A percentile compares a stretch with the other conserved stretches of the same genome.
Conservation (phyloP, 2,329 filamentous ascomycete genomes). For the Talaromyces pinophilus region DNA sequence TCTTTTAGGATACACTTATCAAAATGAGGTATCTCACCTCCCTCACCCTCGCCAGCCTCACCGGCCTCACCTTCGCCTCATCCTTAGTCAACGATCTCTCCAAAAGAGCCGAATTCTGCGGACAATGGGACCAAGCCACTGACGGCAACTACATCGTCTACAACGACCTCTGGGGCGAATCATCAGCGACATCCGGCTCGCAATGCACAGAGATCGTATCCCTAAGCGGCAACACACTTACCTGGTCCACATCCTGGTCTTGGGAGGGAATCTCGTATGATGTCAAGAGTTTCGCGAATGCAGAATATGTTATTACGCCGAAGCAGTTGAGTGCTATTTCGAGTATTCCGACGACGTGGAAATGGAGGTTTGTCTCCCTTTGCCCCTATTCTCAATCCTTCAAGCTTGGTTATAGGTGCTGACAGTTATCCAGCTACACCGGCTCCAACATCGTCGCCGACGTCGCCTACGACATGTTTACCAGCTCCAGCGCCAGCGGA, state of each 20-base stretch:
- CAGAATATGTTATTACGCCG: constrained; percentile 41
- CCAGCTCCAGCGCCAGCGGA: constrained; percentile 49
- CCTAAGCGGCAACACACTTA: constrained; percentile 37
- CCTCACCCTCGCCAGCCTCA: constrained; percentile 6
- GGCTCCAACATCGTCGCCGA: constrained; percentile 56
- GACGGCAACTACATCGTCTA: constrained; percentile 53
- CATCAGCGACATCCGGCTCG: constrained; percentile 37
- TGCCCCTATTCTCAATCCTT: neutral
- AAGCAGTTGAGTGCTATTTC: constrained; percentile 39
- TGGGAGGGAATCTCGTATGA: constrained; percentile 45
- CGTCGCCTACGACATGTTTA: constrained; percentile 65
- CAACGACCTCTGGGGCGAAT: constrained; percentile 56
- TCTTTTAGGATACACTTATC: neutral
- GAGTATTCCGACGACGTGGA: constrained; percentile 49
- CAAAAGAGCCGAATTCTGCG: constrained; percentile 41
- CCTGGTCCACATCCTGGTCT: constrained; percentile 50
- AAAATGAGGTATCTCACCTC: constrained; percentile 16
- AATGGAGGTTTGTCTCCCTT: constrained; percentile 42
- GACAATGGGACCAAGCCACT: constrained; percentile 41
- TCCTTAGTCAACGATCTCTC: constrained; percentile 27
- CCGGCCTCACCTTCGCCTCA: constrained; percentile 21
- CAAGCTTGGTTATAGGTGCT: neutral
- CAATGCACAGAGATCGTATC: constrained; percentile 49
- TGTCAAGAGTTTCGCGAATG: constrained; percentile 54
- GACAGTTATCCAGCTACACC: constrained; percentile 45